Percentiles rank a stretch among this genome's conserved stretches.
These are phyloP conservation scores for Cryptococcus sp. DNA, from an alignment of 1,284 basidiomycete genomes.

Conservation along the genomic window DNA sequence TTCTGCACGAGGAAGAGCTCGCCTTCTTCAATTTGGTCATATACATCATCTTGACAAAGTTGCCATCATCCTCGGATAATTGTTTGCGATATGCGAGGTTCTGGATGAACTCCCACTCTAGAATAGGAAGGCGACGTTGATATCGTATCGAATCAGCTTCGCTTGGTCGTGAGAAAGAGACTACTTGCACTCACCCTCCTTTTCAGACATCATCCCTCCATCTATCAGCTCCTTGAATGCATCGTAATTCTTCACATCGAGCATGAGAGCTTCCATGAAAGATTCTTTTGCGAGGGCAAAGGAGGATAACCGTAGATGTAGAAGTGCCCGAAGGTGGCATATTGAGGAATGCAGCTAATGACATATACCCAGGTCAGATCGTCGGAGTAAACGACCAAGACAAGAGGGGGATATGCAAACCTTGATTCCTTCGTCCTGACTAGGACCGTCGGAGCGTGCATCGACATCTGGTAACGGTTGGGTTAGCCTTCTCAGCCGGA, in stretches of 20 bases:
- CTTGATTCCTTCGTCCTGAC: conserved; percentile 83
- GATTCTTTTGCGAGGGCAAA: conserved; percentile 84
- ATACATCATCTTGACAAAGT: conserved; percentile 89
- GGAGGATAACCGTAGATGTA: conserved; percentile 91
- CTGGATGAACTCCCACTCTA: conserved; percentile 96
- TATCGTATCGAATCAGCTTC: background rate
- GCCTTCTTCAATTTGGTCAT: conserved; percentile 83
- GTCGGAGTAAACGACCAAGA: background rate
- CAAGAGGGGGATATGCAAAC: conserved; percentile 46
- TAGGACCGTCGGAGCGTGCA: conserved; percentile 55
- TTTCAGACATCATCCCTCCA: conserved; percentile 88
- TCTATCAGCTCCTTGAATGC: conserved; percentile 87
- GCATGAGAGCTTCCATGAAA: conserved; percentile 89
- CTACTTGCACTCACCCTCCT: conserved; percentile 68
- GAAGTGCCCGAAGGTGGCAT: conserved; percentile 86
- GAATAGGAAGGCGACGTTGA: conserved; percentile 4
- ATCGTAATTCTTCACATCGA: conserved; percentile 98
- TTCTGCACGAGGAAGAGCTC: conserved; percentile 7
- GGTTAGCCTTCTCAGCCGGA: background rate
- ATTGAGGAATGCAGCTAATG: conserved; percentile 87
- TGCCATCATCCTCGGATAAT: conserved; percentile 72
- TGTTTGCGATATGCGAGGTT: conserved; percentile 79
- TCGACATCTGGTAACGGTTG: background rate
- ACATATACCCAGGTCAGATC: background rate
- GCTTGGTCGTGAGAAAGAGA: background rate